Conservation (phyloP, 805 yeast genomes). For the Schwanniomyces vanrijiae region DNA sequence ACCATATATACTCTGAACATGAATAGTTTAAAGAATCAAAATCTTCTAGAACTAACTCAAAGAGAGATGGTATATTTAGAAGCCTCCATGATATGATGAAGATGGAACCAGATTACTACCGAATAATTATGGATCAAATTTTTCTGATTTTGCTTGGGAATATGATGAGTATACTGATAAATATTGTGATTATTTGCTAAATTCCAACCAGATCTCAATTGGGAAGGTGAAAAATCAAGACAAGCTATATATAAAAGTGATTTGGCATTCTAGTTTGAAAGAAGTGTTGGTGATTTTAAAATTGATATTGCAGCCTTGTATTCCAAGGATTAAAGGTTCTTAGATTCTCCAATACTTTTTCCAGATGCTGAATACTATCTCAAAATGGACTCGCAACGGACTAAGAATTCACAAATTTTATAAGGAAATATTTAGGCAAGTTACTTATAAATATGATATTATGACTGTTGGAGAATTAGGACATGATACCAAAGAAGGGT, state of each 20-base stretch:
- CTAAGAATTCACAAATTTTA: slow-evolving; percentile 61
- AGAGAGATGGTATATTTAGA: slow-evolving; percentile 65
- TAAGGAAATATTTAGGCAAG: slow-evolving; percentile 47
- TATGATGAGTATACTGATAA: slow-evolving; percentile 55
- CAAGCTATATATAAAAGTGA: slow-evolving; percentile 47
- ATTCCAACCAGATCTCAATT: slow-evolving; percentile 60
- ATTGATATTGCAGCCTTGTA: slow-evolving; percentile 56
- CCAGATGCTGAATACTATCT: slow-evolving; percentile 44
- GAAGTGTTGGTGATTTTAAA: slow-evolving; percentile 60
- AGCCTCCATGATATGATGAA: slow-evolving; percentile 45
- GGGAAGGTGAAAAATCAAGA: slow-evolving; percentile 49
- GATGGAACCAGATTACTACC: slow-evolving; percentile 55
- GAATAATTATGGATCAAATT: slow-evolving; percentile 55
- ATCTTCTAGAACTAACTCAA: slow-evolving; percentile 49
- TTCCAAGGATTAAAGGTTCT: slow-evolving; percentile 45
- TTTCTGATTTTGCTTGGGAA: slow-evolving; percentile 58
- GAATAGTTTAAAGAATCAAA: slow-evolving; percentile 59
- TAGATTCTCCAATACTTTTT: slow-evolving; percentile 49
- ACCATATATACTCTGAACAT: slow-evolving; percentile 58
- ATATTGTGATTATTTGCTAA: slow-evolving; percentile 56
- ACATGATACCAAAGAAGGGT: slow-evolving; percentile 38
- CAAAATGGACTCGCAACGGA: slow-evolving; percentile 38
- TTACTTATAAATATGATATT: slow-evolving; percentile 46
- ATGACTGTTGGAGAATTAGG: slow-evolving; percentile 63
- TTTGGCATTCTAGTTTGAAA: slow-evolving; percentile 52